Evolutionary conservation across 2,329 filamentous ascomycete species (phyloP).

Genomic region (Colletotrichum brevisporum): DNA sequence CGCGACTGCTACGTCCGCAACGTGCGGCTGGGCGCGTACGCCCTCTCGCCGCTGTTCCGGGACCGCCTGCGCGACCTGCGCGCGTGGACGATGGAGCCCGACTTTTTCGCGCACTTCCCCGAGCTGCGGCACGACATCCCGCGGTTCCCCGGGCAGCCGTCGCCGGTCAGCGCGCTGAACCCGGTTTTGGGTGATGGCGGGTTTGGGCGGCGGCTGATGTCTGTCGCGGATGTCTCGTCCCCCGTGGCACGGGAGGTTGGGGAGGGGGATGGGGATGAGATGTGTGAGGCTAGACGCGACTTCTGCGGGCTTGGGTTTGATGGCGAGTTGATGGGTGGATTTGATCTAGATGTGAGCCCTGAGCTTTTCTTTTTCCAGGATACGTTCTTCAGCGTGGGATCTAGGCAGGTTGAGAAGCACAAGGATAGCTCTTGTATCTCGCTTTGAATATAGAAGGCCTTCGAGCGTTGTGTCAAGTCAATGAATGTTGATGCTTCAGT

Average conservation of each 20-base stretch:
- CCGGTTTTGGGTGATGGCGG: neutral
- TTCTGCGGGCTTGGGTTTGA: neutral
- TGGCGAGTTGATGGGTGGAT: neutral
- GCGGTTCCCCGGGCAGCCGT: slow-evolving; percentile 9
- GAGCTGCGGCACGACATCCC: slow-evolving; percentile 51
- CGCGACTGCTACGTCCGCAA: slow-evolving; percentile 47
- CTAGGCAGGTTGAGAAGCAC: neutral
- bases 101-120: slow-evolving; percentile 47
- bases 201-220: neutral
- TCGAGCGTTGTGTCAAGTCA: too few species aligned
- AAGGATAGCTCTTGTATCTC: slow-evolving; percentile 11
- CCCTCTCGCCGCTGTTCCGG: slow-evolving; percentile 44
- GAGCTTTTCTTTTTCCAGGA: neutral
- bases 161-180: neutral
- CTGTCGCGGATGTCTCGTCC: neutral
- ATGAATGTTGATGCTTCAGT: too few species aligned
- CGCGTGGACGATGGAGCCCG: slow-evolving; percentile 47
- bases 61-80: slow-evolving; percentile 45
- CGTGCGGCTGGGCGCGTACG: slow-evolving; percentile 43
- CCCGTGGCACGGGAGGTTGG: rapidly evolving
- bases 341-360: neutral
- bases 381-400: neutral
- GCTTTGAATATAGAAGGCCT: neutral
- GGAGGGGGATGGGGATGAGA: neutral
- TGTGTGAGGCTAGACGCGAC: too few species aligned